Percentiles rank a stretch among this genome's conserved stretches.
Evolutionary conservation across 805 yeast genomes (phyloP).

Genomic region (Zygosaccharomyces siamensis): DNA sequence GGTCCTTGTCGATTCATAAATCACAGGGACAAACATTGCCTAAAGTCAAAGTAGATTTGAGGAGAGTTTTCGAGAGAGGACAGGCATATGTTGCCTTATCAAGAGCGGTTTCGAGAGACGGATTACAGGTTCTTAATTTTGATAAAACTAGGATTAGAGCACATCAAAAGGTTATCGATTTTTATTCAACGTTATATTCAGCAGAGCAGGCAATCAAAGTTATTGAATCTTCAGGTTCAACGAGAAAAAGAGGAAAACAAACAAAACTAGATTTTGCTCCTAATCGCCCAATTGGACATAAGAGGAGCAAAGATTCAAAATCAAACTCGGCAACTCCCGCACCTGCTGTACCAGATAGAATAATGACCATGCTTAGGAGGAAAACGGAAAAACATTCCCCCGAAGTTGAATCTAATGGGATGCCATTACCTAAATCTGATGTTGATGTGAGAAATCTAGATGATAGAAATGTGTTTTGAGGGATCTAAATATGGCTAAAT

Average conservation of each 20-base stretch:
- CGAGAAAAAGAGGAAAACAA: constrained; percentile 4
- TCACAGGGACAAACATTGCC: constrained; percentile 90
- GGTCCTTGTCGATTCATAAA: constrained; percentile 95
- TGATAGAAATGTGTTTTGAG: not conserved
- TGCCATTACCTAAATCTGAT: not conserved
- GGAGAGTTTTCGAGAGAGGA: constrained; percentile 77
- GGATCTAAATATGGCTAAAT: not conserved
- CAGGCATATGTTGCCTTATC: constrained; percentile 96
- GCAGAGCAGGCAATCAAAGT: constrained; percentile 29
- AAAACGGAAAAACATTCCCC: constrained; percentile 2
- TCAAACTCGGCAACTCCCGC: constrained; percentile 9
- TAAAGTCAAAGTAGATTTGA: constrained; percentile 70
- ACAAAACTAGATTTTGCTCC: constrained; percentile 8
- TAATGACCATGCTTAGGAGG: constrained; percentile 15
- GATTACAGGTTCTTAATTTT: constrained; percentile 78
- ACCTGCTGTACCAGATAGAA: constrained; percentile 11
- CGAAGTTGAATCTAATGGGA: not conserved
- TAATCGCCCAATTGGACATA: not conserved
- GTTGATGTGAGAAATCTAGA: not conserved
- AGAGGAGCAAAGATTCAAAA: constrained; percentile 9
- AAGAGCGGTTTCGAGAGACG: constrained; percentile 78
- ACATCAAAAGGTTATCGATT: constrained; percentile 63
- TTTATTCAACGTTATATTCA: constrained; percentile 49
- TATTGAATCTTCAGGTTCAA: not conserved
- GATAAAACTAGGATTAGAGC: constrained; percentile 58